Conservation (phyloP, 805 yeast genomes). For the Zygosaccharomyces bisporus region DNA sequence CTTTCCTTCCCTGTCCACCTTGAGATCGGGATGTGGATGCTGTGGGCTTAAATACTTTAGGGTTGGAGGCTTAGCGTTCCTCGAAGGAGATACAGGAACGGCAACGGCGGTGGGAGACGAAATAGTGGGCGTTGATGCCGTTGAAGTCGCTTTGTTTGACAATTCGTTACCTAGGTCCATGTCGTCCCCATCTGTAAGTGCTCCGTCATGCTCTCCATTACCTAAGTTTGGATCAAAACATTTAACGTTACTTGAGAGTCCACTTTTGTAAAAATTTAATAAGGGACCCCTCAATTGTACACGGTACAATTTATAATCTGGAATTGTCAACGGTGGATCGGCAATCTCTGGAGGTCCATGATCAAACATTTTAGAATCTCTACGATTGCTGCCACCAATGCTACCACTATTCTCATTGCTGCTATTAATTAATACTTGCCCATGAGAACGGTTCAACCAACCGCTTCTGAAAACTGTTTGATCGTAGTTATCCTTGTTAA, state of each 20-base stretch:
- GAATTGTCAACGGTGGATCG: slow-evolving; percentile 22
- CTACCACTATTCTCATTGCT: slow-evolving; percentile 1
- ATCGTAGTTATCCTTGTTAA: slow-evolving; percentile 38
- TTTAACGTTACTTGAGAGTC: slow-evolving; percentile 45
- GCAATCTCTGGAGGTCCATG: slow-evolving; percentile 10
- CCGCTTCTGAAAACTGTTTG: slow-evolving; percentile 46
- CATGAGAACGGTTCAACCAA: slow-evolving; percentile 54
- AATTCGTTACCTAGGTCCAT: slow-evolving; percentile 4
- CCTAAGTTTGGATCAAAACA: slow-evolving; percentile 36
- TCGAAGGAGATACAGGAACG: neutral
- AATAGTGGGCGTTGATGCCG: slow-evolving; percentile 2
- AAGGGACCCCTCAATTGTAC: slow-evolving; percentile 70
- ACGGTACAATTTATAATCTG: slow-evolving; percentile 45
- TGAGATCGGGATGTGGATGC: slow-evolving; percentile 62
- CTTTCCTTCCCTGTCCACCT: slow-evolving; percentile 46
- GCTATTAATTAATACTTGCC: slow-evolving; percentile 17
- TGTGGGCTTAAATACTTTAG: slow-evolving; percentile 40
- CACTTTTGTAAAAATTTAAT: slow-evolving; percentile 56
- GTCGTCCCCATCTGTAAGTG: neutral
- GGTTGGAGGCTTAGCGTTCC: slow-evolving; percentile 3
- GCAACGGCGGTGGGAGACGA: neutral
- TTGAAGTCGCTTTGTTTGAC: slow-evolving; percentile 2
- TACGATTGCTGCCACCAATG: slow-evolving; percentile 10
- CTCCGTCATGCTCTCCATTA: slow-evolving; percentile 1
- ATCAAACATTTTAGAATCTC: slow-evolving; percentile 30